phyloP scores from a whole-genome alignment of 345 rosid genomes.

The Pistacia atlantica region DNA sequence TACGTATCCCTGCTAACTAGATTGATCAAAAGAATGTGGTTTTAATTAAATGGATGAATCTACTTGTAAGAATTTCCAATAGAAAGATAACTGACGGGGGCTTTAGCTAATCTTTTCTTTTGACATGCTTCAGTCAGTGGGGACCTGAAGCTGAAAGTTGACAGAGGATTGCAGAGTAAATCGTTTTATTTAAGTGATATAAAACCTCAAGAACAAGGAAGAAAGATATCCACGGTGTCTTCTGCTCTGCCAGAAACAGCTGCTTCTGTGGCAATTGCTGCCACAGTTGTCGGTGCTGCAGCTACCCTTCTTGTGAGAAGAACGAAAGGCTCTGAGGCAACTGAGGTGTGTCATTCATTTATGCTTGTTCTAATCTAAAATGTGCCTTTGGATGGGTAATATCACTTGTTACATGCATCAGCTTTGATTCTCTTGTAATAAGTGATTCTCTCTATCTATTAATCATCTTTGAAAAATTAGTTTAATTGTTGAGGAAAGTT shows the following conservation, averaged over 20 bases:
- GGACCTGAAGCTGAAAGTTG: conserved; percentile 30
- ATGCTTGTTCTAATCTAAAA: not conserved
- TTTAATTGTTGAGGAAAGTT: not conserved
- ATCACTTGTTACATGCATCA: not conserved
- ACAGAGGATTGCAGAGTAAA: conserved; percentile 13
- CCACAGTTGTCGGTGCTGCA: conserved; percentile 83
- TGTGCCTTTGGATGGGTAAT: not conserved
- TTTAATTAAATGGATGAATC: not conserved
- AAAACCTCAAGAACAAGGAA: conserved; percentile 29
- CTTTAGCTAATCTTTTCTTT: conserved; percentile 21
- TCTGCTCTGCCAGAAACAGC: conserved; percentile 73
- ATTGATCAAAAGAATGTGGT: not conserved
- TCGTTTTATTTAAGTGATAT: conserved; percentile 24
- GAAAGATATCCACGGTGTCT: conserved; percentile 31
- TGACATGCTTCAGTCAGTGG: conserved; percentile 34
- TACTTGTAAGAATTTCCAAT: not conserved
- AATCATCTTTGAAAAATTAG: not conserved
- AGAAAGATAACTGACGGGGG: conserved; percentile 2
- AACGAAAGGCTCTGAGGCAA: conserved; percentile 53
- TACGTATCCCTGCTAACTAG: too few relatives aligned
- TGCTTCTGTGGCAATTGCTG: conserved; percentile 82
- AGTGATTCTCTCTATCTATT: not conserved
- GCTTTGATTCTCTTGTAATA: not conserved
- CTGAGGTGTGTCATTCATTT: conserved; percentile 44
- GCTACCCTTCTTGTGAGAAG: conserved; percentile 68